A percentile compares a stretch with the other conserved stretches of the same genome.
These are phyloP conservation scores for Ophiocordyceps camponoti-leonardi DNA, from an alignment of 2,329 filamentous ascomycete genomes.

Conservation along the genomic window DNA sequence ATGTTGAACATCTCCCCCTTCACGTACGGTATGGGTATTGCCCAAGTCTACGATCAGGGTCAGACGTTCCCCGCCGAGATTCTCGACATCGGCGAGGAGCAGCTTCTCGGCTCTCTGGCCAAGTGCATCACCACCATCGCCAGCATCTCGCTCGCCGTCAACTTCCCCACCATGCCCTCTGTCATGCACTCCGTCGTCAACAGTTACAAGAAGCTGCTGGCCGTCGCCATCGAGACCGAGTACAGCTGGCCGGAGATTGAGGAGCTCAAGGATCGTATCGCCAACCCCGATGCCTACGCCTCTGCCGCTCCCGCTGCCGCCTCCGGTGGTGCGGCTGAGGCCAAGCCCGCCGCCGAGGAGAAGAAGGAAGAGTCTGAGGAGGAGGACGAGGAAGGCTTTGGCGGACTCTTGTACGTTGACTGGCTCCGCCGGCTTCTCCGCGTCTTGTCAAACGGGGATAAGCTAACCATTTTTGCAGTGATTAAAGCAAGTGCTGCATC, in stretches of 20 bases:
- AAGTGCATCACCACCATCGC: constrained; percentile 75
- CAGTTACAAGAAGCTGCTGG: constrained; percentile 90
- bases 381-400: constrained; percentile 57
- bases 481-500: constrained; percentile 26
- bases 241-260: constrained; percentile 91
- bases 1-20: constrained; percentile 99
- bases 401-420: constrained; percentile 53
- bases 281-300: constrained; percentile 95
- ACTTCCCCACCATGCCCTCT: constrained; percentile 92
- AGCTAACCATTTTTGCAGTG: constrained; percentile 27
- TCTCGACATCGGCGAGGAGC: constrained; percentile 86
- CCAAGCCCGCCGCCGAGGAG: constrained; percentile 40
- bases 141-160: constrained; percentile 75
- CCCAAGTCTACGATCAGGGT: constrained; percentile 94
- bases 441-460: neutral
- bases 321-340: constrained; percentile 29
- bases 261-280: constrained; percentile 97
- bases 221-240: constrained; percentile 80
- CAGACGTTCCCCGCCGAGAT: constrained; percentile 77
- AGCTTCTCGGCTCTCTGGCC: constrained; percentile 73
- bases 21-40: constrained; percentile 95
- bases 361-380: constrained; percentile 52
- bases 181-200: constrained; percentile 95
- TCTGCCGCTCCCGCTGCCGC: constrained; percentile 57
- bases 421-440: neutral